A percentile compares a stretch with the other conserved stretches of the same genome.
These are phyloP conservation scores for Beauveria asiatica DNA, from an alignment of 2,329 filamentous ascomycete species.

Conservation along the genomic window DNA sequence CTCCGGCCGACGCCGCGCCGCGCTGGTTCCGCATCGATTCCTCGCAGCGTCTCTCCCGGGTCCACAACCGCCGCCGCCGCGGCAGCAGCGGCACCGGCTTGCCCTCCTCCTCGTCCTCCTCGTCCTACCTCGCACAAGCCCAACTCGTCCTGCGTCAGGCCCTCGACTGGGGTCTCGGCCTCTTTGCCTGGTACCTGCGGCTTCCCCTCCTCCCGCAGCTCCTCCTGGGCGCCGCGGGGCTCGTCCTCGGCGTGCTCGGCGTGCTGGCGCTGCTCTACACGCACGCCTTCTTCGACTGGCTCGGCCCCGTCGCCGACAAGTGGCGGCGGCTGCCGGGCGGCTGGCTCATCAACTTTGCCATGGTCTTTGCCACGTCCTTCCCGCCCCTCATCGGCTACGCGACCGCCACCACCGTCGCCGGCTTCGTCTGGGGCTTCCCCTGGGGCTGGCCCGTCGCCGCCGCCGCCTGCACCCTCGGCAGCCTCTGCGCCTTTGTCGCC, in stretches of 20 bases:
- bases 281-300: conserved; percentile 66
- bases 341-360: conserved; percentile 65
- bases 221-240: conserved; percentile 41
- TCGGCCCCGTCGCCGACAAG: conserved; percentile 63
- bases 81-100: neutral
- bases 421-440: conserved; percentile 49
- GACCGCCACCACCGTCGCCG: conserved; percentile 51
- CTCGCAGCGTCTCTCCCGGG: conserved; percentile 32
- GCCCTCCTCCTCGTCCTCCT: neutral
- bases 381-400: conserved; percentile 85
- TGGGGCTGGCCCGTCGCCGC: conserved; percentile 76
- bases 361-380: conserved; percentile 71
- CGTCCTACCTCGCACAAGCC: neutral
- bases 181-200: conserved; percentile 42
- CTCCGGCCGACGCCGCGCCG: conserved; percentile 20
- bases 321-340: conserved; percentile 70
- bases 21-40: conserved; percentile 29
- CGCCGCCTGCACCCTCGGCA: conserved; percentile 68
- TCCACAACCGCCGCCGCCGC: neutral
- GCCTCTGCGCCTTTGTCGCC: conserved; percentile 69
- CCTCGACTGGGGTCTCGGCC: conserved; percentile 21
- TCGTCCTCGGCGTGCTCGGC: conserved; percentile 45
- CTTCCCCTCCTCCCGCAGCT: conserved; percentile 55
- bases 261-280: conserved; percentile 71
- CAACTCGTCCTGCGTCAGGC: conserved; percentile 7